Evolutionary conservation across 441 rosid species (phyloP), one percentile per base, ranked within the genome.

Genomic region (Gossypium davidsonii): DNA sequence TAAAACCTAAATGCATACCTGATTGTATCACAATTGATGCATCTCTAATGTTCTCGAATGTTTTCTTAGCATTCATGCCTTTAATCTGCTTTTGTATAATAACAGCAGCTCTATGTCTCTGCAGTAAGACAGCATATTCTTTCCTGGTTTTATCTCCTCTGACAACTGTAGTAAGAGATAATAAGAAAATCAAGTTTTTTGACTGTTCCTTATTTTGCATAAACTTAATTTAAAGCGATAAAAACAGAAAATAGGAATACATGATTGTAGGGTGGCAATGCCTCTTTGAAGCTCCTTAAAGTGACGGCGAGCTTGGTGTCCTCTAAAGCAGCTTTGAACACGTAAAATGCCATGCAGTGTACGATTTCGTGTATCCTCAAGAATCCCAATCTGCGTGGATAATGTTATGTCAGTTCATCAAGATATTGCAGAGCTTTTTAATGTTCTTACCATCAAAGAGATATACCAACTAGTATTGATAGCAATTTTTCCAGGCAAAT

Each of bases 271-370:
- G 64, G 80, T 76, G 51, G 78, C 78, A 73, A 88, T 87, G 74
- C 92, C 97, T 71, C 79, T 87, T 78, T 67, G 84, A 75, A 96
- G 88, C 81, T 86, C 84, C 86, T 86, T 82, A 42, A 89, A 76
- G 75, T 66, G 73, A 65, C 77, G 61, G 26, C 99, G 95, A 81
- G 97, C 96, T 85, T 70, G 90, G 87, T 91, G 90, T 60, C 97
- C 98, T 85, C 98, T 89, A 80, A 96, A 96, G 83, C 90, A 88
- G 81, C 97, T 96, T 81, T 96, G 99, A 39, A 93, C 97, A 49
- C 94, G 91, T 79, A 96, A 84, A 80, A 96, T 88, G 42, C 98
- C 97, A 78, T 90, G 97, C 67, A 96, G 96, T 34, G 99, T 96
- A 56, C 83, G 97, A 81, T 90, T 93, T 78, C 98, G 90, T 58